Percentiles rank a stretch among this genome's conserved stretches.
Evolutionary conservation across 495 filamentous ascomycete species (phyloP).

Genomic region (Durotheca rogersii): DNA sequence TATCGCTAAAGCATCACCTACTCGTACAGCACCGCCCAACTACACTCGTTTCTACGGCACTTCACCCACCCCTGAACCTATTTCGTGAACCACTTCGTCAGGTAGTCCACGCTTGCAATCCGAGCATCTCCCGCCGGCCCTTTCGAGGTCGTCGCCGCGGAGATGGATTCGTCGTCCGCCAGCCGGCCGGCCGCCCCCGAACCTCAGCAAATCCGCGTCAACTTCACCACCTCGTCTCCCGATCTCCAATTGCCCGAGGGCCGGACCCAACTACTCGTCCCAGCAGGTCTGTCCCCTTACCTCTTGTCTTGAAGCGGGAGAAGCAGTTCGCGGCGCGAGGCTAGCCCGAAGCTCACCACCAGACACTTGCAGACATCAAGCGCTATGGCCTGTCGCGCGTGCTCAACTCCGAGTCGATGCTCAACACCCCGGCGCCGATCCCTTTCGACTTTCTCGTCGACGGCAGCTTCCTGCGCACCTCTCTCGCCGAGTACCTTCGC

Average conservation of each 20-base stretch:
- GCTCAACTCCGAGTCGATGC: slow-evolving; percentile 80
- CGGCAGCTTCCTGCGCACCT: slow-evolving; percentile 83
- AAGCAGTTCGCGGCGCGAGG: slow-evolving; percentile 1
- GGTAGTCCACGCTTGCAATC: too few relatives aligned
- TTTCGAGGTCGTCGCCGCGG: slow-evolving; percentile 12
- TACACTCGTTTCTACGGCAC: too few relatives aligned
- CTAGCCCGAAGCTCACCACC: too few relatives aligned
- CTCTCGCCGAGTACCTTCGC: slow-evolving; percentile 84
- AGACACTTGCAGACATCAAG: slow-evolving; percentile 61
- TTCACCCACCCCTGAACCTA: too few relatives aligned
- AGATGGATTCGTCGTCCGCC: slow-evolving; percentile 31
- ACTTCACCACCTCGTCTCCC: slow-evolving; percentile 57
- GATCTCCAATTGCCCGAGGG: slow-evolving; percentile 59
- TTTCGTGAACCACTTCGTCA: too few relatives aligned
- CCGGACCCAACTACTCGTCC: slow-evolving; percentile 55
- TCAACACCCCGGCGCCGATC: slow-evolving; percentile 72
- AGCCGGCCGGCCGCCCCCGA: slow-evolving; percentile 30
- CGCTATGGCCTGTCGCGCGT: slow-evolving; percentile 90
- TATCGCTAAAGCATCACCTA: too few relatives aligned
- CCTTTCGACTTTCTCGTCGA: slow-evolving; percentile 96
- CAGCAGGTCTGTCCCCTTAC: slow-evolving; percentile 39
- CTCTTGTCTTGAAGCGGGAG: slow-evolving; percentile 14
- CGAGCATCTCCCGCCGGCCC: too few relatives aligned
- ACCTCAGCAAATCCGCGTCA: slow-evolving; percentile 51
- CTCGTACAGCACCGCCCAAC: too few relatives aligned